Base-by-base conservation (phyloP, 1,284 basidiomycete genomes). In the Melampsora larici-populina region DNA sequence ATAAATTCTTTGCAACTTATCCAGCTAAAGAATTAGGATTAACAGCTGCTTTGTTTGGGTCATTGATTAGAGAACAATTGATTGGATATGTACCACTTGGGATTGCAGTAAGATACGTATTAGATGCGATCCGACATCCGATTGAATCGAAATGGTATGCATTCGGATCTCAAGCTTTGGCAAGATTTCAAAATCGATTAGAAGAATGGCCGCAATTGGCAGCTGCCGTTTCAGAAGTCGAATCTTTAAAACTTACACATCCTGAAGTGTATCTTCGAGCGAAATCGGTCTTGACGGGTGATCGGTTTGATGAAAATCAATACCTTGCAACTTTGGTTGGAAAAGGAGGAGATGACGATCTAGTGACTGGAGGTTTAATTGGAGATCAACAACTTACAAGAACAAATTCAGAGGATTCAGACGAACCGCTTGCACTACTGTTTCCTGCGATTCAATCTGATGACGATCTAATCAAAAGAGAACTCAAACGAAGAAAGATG, bases 1-100 rank as follows among this genome's bases (percentile, higher is more conserved):
- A 97, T 89, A 94, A 95, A 83, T 99, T 97, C 87, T 97, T 99
- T 89, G 93, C 97, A 83, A 92, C 92, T 70, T 96, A 99, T 83
- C 97, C 97, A 18, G 88, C 92, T 40, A 92, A 94, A 79, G 94
- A 99, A 86, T 88, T 99, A 66, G 90, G 91, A 63, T 94, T 99
- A 90, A 99, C 97, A 0, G 97, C 93, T 68, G 92, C 94, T 82
- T 88, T 99, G 48, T 99, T 99, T 81, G 97, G 97, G 60, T 94
- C 94, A 29, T 88, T 99, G 81, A 97, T 99, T 81, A 93, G 97
- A 83, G 90, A 92, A 82, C 90, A 94, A 82, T 89, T 99, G 58
- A 91, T 99, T 83, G 94, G 98, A 84, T 92, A 92, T 82, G 93
- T 97, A 77, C 93, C 97, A 17, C 90, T 99, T 40, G 93, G 94